phyloP scores from a whole-genome alignment of 139 green algal genomes.

The Chlamydomonas sp. region DNA sequence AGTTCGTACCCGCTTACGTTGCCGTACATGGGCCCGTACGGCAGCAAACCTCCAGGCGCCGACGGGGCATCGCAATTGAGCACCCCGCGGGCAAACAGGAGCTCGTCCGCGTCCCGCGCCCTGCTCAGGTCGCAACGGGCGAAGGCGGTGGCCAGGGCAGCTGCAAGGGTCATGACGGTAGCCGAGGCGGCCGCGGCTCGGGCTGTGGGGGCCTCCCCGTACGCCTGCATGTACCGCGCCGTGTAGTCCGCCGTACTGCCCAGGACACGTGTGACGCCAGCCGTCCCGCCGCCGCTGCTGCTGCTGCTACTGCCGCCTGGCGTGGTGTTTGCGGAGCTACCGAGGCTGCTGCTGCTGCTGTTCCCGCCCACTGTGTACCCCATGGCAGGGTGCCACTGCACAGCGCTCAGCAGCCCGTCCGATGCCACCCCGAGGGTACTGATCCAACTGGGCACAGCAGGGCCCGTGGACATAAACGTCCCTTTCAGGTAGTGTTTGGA shows the following conservation, averaged over 20 bases:
- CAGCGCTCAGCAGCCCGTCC: constrained; percentile 1
- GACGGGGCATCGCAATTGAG: not conserved
- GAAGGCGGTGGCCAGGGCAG: not conserved
- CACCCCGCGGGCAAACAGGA: not conserved
- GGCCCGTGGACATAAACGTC: not conserved
- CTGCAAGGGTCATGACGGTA: not conserved
- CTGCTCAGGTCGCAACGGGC: not conserved
- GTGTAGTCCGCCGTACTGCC: not conserved
- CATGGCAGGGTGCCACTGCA: constrained; percentile 7
- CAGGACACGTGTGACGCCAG: not conserved
- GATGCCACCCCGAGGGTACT: not conserved
- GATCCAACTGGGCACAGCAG: not conserved
- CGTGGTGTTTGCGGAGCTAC: not conserved
- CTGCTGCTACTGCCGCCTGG: not conserved
- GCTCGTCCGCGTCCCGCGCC: not conserved
- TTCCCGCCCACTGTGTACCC: not conserved
- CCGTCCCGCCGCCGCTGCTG: not conserved
- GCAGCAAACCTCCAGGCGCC: not conserved
- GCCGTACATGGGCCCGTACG: not conserved
- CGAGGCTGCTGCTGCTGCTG: not conserved
- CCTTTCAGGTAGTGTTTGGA: not conserved
- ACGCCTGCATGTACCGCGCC: not conserved
- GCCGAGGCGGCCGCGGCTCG: not conserved
- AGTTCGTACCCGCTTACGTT: constrained; percentile 25
- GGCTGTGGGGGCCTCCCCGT: not conserved